These are phyloP conservation scores for Chrysoporthe austroafricana DNA, from an alignment of 2,329 filamentous ascomycete genomes.

Conservation along the genomic window DNA sequence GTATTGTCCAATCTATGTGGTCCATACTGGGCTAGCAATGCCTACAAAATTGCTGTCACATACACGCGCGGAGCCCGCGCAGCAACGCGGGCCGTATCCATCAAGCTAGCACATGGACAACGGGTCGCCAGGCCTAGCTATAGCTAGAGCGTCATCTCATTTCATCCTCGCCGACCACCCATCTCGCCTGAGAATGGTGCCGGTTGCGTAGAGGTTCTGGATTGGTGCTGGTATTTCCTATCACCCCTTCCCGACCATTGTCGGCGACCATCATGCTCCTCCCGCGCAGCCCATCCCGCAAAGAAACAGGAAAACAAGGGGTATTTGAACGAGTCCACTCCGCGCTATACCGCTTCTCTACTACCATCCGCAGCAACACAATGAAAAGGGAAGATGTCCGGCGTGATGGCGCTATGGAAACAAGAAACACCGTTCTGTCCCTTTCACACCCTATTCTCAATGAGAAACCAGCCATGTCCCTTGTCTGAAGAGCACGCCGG, in stretches of 20 bases:
- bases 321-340: conserved; percentile 6
- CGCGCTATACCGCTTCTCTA: neutral
- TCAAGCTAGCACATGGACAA: neutral
- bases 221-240: neutral
- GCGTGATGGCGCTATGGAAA: neutral
- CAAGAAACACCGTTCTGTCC: neutral
- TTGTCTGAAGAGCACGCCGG: neutral
- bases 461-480: neutral
- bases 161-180: neutral
- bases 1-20: too few relatives aligned
- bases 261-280: neutral
- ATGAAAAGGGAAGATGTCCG: neutral
- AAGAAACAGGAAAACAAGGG: conserved; percentile 2
- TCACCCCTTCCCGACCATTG: neutral
- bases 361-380: neutral
- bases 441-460: neutral
- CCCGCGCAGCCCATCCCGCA: neutral
- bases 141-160: neutral
- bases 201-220: neutral
- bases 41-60: too few relatives aligned
- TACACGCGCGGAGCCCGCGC: too few relatives aligned
- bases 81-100: neutral
- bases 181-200: neutral
- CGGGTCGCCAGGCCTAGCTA: neutral
- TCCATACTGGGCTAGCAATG: too few relatives aligned